Percentiles rank a stretch among this genome's conserved stretches.
phyloP scores from a whole-genome alignment of 2,329 filamentous ascomycete species.

The Pseudocercospora eumusae region DNA sequence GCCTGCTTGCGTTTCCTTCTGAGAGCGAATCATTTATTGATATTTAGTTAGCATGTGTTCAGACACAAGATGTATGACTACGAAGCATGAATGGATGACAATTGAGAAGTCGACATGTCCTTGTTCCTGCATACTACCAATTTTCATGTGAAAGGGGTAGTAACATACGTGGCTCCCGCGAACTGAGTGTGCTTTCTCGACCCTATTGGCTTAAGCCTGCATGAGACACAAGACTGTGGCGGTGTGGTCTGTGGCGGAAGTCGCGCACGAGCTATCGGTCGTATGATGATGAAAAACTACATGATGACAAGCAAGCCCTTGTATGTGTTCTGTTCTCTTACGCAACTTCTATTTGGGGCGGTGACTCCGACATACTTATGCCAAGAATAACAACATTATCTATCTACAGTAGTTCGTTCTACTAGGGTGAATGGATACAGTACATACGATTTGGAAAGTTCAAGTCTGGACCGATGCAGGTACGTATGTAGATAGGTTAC shows the following conservation, averaged over 20 bases:
- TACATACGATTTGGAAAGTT: too few relatives aligned
- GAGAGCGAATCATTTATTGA: slow-evolving; percentile 1
- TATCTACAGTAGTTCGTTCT: too few relatives aligned
- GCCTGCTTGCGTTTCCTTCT: background rate
- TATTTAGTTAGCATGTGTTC: background rate
- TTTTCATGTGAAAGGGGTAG: background rate
- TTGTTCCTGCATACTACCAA: background rate
- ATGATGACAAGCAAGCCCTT: too few relatives aligned
- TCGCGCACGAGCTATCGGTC: background rate
- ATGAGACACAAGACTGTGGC: background rate
- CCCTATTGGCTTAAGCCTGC: background rate
- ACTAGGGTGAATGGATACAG: too few relatives aligned
- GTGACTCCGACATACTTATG: background rate
- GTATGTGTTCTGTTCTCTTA: background rate
- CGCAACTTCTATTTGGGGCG: slow-evolving; percentile 2
- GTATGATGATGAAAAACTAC: too few relatives aligned
- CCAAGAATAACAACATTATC: background rate
- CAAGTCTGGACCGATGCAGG: background rate
- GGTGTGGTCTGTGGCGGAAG: background rate
- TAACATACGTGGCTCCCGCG: background rate
- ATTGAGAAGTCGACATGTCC: background rate
- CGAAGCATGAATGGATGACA: slow-evolving; percentile 1
- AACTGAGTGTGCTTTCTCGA: too few relatives aligned
- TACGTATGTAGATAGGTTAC: too few relatives aligned
- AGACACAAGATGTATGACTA: slow-evolving; percentile 6